Conservation (phyloP, 306 rosid genomes). For the Rosa lucieae region DNA sequence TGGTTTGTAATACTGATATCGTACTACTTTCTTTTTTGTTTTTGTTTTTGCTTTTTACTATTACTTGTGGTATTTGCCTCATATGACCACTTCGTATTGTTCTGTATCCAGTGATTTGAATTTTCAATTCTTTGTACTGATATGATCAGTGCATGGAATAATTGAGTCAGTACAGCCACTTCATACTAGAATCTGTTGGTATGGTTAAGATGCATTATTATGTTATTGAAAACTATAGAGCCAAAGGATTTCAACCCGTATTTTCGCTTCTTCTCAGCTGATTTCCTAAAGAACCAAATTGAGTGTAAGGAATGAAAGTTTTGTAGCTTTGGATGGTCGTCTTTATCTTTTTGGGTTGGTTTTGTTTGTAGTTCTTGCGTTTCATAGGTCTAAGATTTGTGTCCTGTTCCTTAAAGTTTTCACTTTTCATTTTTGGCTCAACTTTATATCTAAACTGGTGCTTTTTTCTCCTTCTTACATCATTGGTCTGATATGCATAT, state of each 20-base stretch:
- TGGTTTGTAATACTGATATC: slow-evolving; percentile 15
- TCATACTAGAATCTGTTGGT: not conserved
- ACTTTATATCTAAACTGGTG: not conserved
- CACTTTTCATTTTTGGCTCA: not conserved
- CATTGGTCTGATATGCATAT: not conserved
- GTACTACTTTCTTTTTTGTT: not conserved
- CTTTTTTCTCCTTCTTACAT: not conserved
- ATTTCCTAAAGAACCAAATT: not conserved
- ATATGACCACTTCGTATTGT: not conserved
- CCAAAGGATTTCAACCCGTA: not conserved
- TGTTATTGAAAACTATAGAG: not conserved
- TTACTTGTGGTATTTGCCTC: not conserved
- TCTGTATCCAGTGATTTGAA: not conserved
- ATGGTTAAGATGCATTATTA: not conserved
- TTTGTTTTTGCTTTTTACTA: not conserved
- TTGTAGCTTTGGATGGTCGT: not conserved
- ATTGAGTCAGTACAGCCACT: not conserved
- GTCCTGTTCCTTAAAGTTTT: slow-evolving; percentile 16
- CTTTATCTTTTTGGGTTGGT: not conserved
- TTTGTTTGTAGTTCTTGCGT: not conserved
- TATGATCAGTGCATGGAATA: slow-evolving; percentile 17
- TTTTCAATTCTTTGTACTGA: slow-evolving; percentile 15
- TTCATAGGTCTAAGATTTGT: slow-evolving; percentile 1
- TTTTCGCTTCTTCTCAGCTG: slow-evolving; percentile 2
- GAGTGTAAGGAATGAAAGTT: not conserved